Conservation (phyloP, 2,329 filamentous ascomycete species). For the Byssochlamys sp. region DNA sequence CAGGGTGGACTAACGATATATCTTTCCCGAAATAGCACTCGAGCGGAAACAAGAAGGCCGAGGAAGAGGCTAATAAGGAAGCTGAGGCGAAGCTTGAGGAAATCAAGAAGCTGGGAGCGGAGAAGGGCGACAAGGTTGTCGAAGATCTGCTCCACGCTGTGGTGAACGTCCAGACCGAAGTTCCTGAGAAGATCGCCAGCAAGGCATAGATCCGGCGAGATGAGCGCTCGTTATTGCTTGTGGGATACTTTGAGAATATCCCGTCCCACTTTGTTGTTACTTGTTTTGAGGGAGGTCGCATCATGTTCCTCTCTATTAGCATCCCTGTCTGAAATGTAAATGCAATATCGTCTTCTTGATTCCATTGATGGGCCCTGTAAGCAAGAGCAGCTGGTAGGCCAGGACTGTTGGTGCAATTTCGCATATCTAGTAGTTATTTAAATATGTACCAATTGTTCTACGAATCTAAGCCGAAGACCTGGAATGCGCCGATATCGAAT, state of each 20-base stretch:
- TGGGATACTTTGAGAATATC: neutral
- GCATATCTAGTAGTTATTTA: neutral
- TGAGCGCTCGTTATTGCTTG: neutral
- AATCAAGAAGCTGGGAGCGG: constrained; percentile 70
- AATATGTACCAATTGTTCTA: neutral
- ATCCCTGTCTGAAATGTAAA: neutral
- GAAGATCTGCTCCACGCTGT: constrained; percentile 77
- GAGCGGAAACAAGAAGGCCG: constrained; percentile 76
- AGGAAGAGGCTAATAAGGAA: constrained; percentile 69
- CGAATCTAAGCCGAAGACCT: neutral
- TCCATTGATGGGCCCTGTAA: neutral
- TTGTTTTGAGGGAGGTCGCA: neutral
- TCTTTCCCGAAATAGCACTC: constrained; percentile 57
- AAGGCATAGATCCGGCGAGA: constrained; percentile 18
- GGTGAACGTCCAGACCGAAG: constrained; percentile 68
- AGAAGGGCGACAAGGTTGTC: constrained; percentile 69
- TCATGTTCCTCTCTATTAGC: neutral
- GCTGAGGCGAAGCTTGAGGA: constrained; percentile 71
- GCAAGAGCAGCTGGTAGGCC: neutral
- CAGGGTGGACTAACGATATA: neutral
- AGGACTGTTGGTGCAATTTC: neutral
- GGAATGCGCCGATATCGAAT: neutral
- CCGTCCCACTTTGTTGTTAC: neutral
- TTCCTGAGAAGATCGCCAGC: constrained; percentile 41
- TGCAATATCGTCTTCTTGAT: neutral